Evolutionary conservation across 768 basidiomycete species (phyloP).

Genomic region (Serpula lacrymans): DNA sequence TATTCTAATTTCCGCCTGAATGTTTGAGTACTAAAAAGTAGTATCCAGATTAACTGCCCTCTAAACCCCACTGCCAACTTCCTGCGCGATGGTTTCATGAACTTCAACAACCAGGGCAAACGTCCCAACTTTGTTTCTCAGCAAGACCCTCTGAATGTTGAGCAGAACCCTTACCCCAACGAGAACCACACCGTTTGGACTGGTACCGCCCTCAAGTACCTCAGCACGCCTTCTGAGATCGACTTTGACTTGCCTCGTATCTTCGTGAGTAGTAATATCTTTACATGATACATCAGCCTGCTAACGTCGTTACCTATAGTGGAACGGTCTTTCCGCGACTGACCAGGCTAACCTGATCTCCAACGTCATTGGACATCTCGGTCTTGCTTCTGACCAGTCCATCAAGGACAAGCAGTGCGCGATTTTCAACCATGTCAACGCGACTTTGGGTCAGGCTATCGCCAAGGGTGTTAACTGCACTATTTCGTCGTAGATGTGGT

Average conservation of each 20-base stretch:
- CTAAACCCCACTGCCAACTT: conserved; percentile 37
- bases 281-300: background rate
- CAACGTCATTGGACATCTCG: conserved; percentile 38
- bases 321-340: conserved; percentile 29
- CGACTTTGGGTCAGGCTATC: conserved; percentile 31
- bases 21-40: background rate
- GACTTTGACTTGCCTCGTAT: conserved; percentile 38
- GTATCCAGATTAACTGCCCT: conserved; percentile 33
- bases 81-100: conserved; percentile 37
- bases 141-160: conserved; percentile 29
- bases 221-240: conserved; percentile 32
- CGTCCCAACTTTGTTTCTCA: conserved; percentile 39
- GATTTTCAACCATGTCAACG: conserved; percentile 37
- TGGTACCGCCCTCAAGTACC: conserved; percentile 36
- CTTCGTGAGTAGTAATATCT: conserved; percentile 18
- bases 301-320: conserved; percentile 10
- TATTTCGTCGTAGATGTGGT: too few relatives aligned
- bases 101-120: conserved; percentile 33
- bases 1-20: background rate
- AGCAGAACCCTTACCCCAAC: conserved; percentile 30
- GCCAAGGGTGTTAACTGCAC: conserved; percentile 31
- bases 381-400: conserved; percentile 22
- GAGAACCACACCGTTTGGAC: conserved; percentile 40
- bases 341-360: conserved; percentile 35
- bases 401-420: conserved; percentile 29